Evolutionary conservation across 306 rosid genomes (phyloP), one percentile per base, ranked within the genome.

Genomic region (Acacia crassicarpa): DNA sequence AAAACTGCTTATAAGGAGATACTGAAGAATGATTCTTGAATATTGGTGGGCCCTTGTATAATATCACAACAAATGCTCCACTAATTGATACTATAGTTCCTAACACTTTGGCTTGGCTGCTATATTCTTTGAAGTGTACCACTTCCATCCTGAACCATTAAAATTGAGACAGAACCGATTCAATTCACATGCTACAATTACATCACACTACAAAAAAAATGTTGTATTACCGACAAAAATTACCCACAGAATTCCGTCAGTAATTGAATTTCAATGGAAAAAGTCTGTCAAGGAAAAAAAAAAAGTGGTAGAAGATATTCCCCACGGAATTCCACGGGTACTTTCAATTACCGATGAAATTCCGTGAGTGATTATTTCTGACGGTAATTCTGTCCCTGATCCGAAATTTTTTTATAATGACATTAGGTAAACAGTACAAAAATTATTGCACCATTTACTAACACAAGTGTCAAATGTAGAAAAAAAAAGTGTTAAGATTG

Each of bases 121-220:
- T 85, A 32, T 46, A 59, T 19, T 79, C 75, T 66, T 80, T 83
- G 15, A 58, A 58, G 22, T 79, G 1, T 32, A 87, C 16, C 75
- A 35, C 56, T 83, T 90, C 92, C 84, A 86, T 85, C 89, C 94
- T 90, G 80, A 78, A 74, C 20, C 62, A 58, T 40, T 19, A 19
- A 78, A 73, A 32, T 65, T 65, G 15, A 59, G 67, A 23, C 0
- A 59, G 14, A 9, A 59, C 67, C 4, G 25, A 16, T 25, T 22
- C 67, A 59, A 20, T 20, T 19, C 25, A 8, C 27, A 56, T 56
- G 63, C 63, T 56, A 17, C 27, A 58, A 58, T 58, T 58, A 58
- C 27, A 58, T 8, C 4, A n/a, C 40, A 35, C 8, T 5, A 5
- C 7, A 4, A 35, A 27, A 27, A 27, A 27, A 27, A 27, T 1